Conservation (phyloP, 2,329 filamentous ascomycete species). For the Lachnellula willkommii region DNA sequence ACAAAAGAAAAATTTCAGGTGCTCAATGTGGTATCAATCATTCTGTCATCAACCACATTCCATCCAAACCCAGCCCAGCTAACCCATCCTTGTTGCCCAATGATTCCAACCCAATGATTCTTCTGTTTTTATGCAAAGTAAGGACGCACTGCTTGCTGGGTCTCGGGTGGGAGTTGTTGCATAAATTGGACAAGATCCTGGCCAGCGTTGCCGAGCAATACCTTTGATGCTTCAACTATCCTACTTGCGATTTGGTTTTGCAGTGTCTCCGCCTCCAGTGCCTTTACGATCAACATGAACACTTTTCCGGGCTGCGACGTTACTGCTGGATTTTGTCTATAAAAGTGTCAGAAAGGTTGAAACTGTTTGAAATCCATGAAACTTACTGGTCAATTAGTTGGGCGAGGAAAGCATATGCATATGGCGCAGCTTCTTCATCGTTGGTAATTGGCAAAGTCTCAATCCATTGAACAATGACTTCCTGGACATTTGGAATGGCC, state of each 20-base stretch:
- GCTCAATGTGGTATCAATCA: constrained; percentile 28
- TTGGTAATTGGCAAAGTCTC: constrained; percentile 87
- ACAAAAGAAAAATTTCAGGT: constrained; percentile 7
- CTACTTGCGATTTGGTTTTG: constrained; percentile 75
- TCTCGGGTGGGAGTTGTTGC: constrained; percentile 69
- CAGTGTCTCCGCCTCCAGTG: constrained; percentile 84
- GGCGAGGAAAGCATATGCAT: constrained; percentile 86
- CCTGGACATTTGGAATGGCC: constrained; percentile 70
- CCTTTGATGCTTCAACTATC: constrained; percentile 73
- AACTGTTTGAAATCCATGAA: neutral
- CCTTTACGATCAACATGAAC: constrained; percentile 80
- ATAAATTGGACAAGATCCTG: constrained; percentile 73
- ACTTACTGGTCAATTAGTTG: constrained; percentile 93
- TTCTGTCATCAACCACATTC: constrained; percentile 12
- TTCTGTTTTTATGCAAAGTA: constrained; percentile 60
- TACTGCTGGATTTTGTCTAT: constrained; percentile 79
- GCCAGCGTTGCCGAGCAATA: constrained; percentile 66
- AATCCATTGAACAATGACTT: constrained; percentile 79
- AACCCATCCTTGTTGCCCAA: constrained; percentile 3
- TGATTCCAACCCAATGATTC: neutral
- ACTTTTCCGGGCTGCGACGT: constrained; percentile 71
- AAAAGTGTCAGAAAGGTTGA: constrained; percentile 9
- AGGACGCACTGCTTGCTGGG: constrained; percentile 71
- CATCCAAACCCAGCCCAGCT: constrained; percentile 9
- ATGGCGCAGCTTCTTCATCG: constrained; percentile 95